Percentiles rank a stretch among this genome's conserved stretches.
These are phyloP conservation scores for Talaromyces verruculosus DNA, from an alignment of 2,329 filamentous ascomycete species.

Conservation along the genomic window DNA sequence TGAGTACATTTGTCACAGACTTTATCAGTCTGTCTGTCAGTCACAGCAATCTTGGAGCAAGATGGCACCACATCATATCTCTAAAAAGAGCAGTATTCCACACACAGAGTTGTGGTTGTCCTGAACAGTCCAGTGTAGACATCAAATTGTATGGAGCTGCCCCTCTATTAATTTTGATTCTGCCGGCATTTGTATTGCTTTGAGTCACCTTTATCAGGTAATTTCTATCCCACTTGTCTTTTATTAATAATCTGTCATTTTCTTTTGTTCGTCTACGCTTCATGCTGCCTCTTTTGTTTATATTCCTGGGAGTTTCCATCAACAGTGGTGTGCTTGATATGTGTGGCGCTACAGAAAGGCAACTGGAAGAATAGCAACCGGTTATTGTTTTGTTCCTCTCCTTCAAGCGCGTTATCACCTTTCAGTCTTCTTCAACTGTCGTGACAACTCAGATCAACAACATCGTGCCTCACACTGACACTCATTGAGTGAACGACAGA, in stretches of 20 bases:
- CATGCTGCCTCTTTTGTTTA: not conserved
- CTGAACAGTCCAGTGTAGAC: not conserved
- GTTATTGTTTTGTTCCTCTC: not conserved
- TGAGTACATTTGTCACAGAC: not conserved
- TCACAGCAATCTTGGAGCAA: not conserved
- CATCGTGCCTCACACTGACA: not conserved
- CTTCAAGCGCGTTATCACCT: not conserved
- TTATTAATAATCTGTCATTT: not conserved
- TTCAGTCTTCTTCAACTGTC: not conserved
- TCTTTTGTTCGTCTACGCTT: not conserved
- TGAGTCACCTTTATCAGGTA: constrained; percentile 6
- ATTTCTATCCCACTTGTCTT: not conserved
- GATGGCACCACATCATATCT: not conserved
- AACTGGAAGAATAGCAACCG: not conserved
- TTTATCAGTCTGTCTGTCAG: not conserved
- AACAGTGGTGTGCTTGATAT: not conserved
- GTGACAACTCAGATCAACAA: not conserved
- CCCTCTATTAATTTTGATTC: constrained; percentile 10
- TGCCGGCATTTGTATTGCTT: constrained; percentile 5
- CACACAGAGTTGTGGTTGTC: not conserved
- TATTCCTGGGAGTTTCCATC: not conserved
- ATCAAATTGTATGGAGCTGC: not conserved
- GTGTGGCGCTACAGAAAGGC: not conserved
- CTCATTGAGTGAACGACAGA: not conserved
- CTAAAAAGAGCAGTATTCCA: not conserved